Conservation (phyloP, 2,329 filamentous ascomycete species). For the Paraphoma chrysanthemicola region DNA sequence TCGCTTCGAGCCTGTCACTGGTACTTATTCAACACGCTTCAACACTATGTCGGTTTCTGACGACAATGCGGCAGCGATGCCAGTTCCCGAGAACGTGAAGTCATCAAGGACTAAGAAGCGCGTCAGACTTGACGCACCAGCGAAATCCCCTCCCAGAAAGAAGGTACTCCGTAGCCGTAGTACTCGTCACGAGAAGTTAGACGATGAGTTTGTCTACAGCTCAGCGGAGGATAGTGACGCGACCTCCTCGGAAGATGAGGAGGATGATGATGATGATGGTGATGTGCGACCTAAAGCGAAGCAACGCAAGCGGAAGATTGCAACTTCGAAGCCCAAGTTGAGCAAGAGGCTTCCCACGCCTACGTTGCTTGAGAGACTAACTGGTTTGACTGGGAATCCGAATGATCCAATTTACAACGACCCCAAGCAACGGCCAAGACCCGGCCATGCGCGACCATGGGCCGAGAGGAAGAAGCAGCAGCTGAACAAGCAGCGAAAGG, state of each 20-base stretch:
- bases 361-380: conserved; percentile 43
- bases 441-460: conserved; percentile 10
- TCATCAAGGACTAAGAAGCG: conserved; percentile 20
- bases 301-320: conserved; percentile 3
- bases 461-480: conserved; percentile 18
- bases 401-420: conserved; percentile 35
- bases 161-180: conserved; percentile 7
- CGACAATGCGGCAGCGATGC: too few relatives aligned
- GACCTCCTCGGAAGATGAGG: conserved; percentile 17
- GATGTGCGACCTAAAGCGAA: not conserved
- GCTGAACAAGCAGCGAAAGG: conserved; percentile 16
- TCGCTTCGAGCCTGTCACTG: conserved; percentile 48
- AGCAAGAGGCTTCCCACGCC: conserved; percentile 18
- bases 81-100: too few relatives aligned
- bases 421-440: conserved; percentile 15
- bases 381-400: conserved; percentile 42
- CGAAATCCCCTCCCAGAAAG: conserved; percentile 16
- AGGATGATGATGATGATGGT: not conserved
- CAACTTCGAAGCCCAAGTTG: conserved; percentile 9
- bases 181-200: not conserved
- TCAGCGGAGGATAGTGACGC: conserved; percentile 16
- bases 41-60: not conserved
- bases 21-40: conserved; percentile 57
- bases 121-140: conserved; percentile 22
- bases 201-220: conserved; percentile 1